Evolutionary conservation across 257 asterid genomes (phyloP).

Genomic region (Ajuga chamaepitys): DNA sequence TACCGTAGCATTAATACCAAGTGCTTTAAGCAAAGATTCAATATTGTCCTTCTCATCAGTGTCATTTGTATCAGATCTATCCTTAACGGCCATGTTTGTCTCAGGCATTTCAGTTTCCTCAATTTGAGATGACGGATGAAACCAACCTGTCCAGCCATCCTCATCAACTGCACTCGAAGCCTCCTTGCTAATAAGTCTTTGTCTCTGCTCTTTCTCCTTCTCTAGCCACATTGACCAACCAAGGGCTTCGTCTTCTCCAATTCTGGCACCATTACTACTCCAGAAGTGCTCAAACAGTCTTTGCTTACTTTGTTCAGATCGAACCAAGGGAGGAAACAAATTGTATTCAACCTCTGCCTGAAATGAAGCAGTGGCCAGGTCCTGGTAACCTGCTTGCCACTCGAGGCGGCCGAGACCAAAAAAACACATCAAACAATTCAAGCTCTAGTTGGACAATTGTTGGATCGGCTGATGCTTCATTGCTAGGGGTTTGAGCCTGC

Average conservation of each 20-base stretch:
- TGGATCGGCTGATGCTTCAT: constrained; percentile 39
- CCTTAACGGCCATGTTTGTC: constrained; percentile 38
- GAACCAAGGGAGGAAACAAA: constrained; percentile 77
- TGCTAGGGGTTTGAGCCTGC: constrained; percentile 35
- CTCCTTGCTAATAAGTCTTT: constrained; percentile 55
- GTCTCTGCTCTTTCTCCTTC: too few species aligned
- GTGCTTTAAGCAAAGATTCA: constrained; percentile 66
- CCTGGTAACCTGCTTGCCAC: constrained; percentile 96
- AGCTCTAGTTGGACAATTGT: constrained; percentile 52
- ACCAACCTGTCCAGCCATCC: constrained; percentile 99
- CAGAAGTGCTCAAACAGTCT: too few species aligned
- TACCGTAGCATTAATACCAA: constrained; percentile 68
- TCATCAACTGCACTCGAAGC: constrained; percentile 45
- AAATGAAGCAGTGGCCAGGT: constrained; percentile 87
- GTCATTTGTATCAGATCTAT: constrained; percentile 40
- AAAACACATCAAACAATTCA: constrained; percentile 71
- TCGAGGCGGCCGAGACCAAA: constrained; percentile 82
- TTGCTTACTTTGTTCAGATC: constrained; percentile 82
- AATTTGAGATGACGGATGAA: constrained; percentile 48
- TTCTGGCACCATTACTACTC: too few species aligned
- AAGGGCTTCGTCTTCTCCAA: too few species aligned
- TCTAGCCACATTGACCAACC: too few species aligned
- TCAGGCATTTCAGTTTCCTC: constrained; percentile 37
- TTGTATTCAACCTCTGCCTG: constrained; percentile 89
- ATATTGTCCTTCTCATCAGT: constrained; percentile 63